Evolutionary conservation across 176 grass and related monocot genomes (phyloP).

Genomic region (Paspalum notatum): DNA sequence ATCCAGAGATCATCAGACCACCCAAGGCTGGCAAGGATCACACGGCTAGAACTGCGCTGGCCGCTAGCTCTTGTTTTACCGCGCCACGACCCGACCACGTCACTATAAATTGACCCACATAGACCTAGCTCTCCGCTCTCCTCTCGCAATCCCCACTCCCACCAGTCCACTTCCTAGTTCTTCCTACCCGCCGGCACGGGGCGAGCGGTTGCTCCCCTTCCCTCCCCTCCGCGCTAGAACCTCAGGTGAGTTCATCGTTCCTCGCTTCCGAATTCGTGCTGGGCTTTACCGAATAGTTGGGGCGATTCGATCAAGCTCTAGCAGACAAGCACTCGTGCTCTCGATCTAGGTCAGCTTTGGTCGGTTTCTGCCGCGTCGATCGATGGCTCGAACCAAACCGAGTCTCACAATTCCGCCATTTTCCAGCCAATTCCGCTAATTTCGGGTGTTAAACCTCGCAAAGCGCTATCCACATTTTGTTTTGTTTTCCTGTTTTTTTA

Average conservation of each 20-base stretch:
- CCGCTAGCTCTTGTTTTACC: no score
- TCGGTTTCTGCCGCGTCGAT: neutral
- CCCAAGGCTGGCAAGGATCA: neutral
- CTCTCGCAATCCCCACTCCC: neutral
- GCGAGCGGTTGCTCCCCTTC: neutral
- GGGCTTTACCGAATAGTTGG: neutral
- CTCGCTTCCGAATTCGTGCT: neutral
- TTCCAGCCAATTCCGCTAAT: neutral
- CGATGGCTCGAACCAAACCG: neutral
- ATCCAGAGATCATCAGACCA: no score
- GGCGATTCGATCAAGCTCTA: neutral
- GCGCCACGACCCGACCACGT: neutral
- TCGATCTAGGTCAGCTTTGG: neutral
- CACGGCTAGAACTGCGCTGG: neutral
- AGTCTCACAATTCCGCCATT: neutral
- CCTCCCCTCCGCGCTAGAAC: neutral
- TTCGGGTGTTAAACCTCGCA: neutral
- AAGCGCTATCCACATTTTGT: neutral
- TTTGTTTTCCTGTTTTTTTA: neutral
- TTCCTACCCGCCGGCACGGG: neutral
- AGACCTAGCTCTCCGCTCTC: neutral
- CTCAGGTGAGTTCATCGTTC: constrained; percentile 19
- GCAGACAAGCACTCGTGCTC: neutral
- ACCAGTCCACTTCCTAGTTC: neutral
- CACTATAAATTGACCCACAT: constrained; percentile 34